A percentile compares a stretch with the other conserved stretches of the same genome.
Conservation (phyloP, 192 early-diverging fungal genomes). For the Coemansia sp. region DNA sequence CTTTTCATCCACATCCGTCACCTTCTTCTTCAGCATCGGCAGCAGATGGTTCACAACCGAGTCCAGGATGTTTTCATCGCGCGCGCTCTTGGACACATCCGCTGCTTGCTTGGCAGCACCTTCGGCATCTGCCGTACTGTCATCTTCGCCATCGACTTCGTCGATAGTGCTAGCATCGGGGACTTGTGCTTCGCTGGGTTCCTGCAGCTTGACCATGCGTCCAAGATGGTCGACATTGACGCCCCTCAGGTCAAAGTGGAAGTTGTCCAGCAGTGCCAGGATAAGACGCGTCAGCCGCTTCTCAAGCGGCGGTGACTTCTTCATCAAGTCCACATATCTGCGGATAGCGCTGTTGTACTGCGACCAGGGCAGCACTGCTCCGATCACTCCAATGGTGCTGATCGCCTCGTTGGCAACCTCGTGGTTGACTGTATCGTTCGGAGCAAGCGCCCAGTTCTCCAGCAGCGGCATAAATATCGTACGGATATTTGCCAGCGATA, state of each 20-base stretch:
- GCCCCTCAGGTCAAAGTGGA: conserved; percentile 84
- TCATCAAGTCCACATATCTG: conserved; percentile 67
- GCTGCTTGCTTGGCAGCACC: conserved; percentile 14
- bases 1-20: conserved; percentile 72
- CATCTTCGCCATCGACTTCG: conserved; percentile 13
- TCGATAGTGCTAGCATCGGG: conserved; percentile 1
- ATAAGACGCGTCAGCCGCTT: conserved; percentile 82
- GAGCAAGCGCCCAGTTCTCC: conserved; percentile 84
- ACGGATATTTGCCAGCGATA: conserved; percentile 43
- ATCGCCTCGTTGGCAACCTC: conserved; percentile 85
- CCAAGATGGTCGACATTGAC: conserved; percentile 56
- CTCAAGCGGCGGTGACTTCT: conserved; percentile 68
- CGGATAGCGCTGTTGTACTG: conserved; percentile 79
- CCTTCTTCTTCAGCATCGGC: conserved; percentile 76
- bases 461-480: conserved; percentile 76
- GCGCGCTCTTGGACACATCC: neutral
- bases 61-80: conserved; percentile 64
- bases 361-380: conserved; percentile 74
- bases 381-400: conserved; percentile 68
- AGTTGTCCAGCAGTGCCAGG: conserved; percentile 79
- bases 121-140: conserved; percentile 32
- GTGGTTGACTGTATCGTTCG: conserved; percentile 64
- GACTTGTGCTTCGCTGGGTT: conserved; percentile 29
- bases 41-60: conserved; percentile 74
- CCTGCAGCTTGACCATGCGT: conserved; percentile 13